These are phyloP conservation scores for Tuber umbilicatum DNA, from an alignment of 495 filamentous ascomycete species.

Conservation along the genomic window DNA sequence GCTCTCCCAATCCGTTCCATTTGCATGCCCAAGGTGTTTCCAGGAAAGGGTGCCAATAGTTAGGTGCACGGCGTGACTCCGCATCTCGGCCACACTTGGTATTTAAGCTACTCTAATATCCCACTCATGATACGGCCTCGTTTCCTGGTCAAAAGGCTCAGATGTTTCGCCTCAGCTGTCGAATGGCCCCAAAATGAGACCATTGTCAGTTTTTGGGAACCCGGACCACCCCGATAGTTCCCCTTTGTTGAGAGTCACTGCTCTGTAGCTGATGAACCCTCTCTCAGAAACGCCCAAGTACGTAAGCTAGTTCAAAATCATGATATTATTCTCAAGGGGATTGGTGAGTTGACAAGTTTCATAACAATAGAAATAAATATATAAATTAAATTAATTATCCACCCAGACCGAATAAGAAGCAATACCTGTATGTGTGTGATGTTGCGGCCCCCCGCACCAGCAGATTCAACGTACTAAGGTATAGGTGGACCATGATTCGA, in stretches of 20 bases:
- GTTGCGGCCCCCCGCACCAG: background rate
- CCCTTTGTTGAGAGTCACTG: background rate
- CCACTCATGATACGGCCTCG: background rate
- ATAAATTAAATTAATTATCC: background rate
- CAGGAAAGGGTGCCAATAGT: background rate
- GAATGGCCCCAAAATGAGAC: background rate
- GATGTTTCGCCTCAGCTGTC: background rate
- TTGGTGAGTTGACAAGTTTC: conserved; percentile 1
- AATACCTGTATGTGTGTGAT: conserved; percentile 1
- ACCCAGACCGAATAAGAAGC: background rate
- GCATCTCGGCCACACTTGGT: background rate
- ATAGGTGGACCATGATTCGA: background rate
- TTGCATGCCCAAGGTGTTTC: background rate
- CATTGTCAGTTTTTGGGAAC: background rate
- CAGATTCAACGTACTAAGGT: background rate
- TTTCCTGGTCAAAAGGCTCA: background rate
- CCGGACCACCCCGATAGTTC: background rate
- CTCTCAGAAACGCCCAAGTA: background rate
- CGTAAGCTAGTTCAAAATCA: background rate
- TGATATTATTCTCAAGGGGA: background rate
- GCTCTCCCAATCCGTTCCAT: background rate
- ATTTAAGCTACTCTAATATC: background rate
- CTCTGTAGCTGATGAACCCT: background rate
- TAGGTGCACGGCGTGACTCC: background rate
- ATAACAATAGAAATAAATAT: background rate